Evolutionary conservation across 495 filamentous ascomycete species (phyloP).

Genomic region (Geopyxis carbonaria): DNA sequence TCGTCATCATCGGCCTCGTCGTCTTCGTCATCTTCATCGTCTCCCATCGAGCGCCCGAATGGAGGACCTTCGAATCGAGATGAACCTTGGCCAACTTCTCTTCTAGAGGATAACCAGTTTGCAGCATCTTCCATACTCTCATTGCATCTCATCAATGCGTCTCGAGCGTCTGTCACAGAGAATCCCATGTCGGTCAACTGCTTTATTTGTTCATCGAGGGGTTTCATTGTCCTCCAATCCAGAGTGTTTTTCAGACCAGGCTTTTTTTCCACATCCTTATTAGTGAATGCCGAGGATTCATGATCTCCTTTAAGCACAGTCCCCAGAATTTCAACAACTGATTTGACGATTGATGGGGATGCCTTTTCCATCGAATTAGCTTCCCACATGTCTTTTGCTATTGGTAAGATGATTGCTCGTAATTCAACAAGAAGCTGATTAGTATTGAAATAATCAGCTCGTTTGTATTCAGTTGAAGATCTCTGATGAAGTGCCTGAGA

Average conservation of each 20-base stretch:
- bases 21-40: constrained; percentile 22
- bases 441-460: constrained; percentile 49
- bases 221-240: constrained; percentile 25
- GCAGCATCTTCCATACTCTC: constrained; percentile 16
- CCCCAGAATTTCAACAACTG: constrained; percentile 66
- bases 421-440: constrained; percentile 78
- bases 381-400: constrained; percentile 63
- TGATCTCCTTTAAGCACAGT: constrained; percentile 58
- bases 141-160: constrained; percentile 19
- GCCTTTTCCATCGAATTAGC: constrained; percentile 56
- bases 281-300: constrained; percentile 39
- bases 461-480: constrained; percentile 34
- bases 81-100: constrained; percentile 1
- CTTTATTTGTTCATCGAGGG: constrained; percentile 19
- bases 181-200: constrained; percentile 24
- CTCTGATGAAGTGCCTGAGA: constrained; percentile 43
- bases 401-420: constrained; percentile 64
- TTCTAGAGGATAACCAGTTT: constrained; percentile 15
- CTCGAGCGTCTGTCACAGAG: constrained; percentile 11
- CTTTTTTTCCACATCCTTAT: constrained; percentile 18
- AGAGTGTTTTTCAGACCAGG: constrained; percentile 28
- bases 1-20: constrained; percentile 18
- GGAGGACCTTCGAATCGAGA: too few species aligned
- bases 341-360: constrained; percentile 55
- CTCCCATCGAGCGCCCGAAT: not conserved